Conservation (phyloP, 192 early-diverging fungal genomes). For the Umbelopsis ramanniana region DNA sequence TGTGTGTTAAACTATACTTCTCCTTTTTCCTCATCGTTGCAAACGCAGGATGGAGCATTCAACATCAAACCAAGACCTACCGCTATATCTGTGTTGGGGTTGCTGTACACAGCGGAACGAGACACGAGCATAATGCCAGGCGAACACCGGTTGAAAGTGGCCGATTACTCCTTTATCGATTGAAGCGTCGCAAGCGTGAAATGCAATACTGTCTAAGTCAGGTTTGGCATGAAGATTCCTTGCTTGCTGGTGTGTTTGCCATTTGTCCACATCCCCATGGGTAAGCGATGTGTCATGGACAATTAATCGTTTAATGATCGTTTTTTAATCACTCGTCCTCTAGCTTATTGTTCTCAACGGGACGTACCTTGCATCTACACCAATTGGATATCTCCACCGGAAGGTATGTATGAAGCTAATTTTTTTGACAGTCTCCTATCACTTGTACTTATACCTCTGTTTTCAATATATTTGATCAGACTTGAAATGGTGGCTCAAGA, state of each 20-base stretch:
- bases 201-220: slow-evolving; percentile 8
- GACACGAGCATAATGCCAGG: not conserved
- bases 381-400: slow-evolving; percentile 29
- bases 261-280: slow-evolving; percentile 32
- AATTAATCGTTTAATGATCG: not conserved
- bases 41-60: slow-evolving; percentile 29
- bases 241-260: slow-evolving; percentile 30
- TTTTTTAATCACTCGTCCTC: too few species aligned
- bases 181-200: slow-evolving; percentile 21
- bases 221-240: slow-evolving; percentile 29
- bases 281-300: slow-evolving; percentile 2
- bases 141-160: slow-evolving; percentile 9
- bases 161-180: slow-evolving; percentile 26
- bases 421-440: too few species aligned
- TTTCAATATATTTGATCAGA: slow-evolving; percentile 3
- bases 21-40: not conserved
- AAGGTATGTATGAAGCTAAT: slow-evolving; percentile 17
- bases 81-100: slow-evolving; percentile 38
- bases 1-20: not conserved
- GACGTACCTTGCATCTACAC: slow-evolving; percentile 23
- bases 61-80: slow-evolving; percentile 25
- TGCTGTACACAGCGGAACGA: slow-evolving; percentile 4
- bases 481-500: slow-evolving; percentile 26
- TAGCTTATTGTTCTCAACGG: slow-evolving; percentile 32
- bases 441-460: not conserved